Percentiles rank a stretch among this genome's conserved stretches.
Evolutionary conservation across 805 yeast genomes (phyloP).

Genomic region (Komagataella mondaviorum): DNA sequence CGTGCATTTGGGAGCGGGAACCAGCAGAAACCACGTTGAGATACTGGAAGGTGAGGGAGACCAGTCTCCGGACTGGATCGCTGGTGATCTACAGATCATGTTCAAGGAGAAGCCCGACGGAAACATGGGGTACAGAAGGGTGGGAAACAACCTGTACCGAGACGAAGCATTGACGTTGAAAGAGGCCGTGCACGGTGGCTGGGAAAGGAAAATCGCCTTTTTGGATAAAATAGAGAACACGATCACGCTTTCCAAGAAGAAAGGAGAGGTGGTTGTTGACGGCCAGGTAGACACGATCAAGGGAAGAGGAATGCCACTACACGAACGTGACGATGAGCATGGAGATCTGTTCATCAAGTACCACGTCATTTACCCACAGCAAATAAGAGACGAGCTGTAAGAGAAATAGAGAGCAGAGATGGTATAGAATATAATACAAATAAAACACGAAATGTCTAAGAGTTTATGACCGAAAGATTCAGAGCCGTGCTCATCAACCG

Average conservation of each 20-base stretch:
- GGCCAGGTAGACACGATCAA: slow-evolving; percentile 63
- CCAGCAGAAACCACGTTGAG: slow-evolving; percentile 43
- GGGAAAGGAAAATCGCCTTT: slow-evolving; percentile 57
- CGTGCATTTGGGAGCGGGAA: slow-evolving; percentile 59
- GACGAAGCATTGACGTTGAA: slow-evolving; percentile 61
- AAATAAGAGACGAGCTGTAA: not conserved
- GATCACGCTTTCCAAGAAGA: slow-evolving; percentile 29
- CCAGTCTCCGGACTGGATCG: slow-evolving; percentile 63
- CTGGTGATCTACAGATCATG: slow-evolving; percentile 68
- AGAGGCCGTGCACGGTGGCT: slow-evolving; percentile 71
- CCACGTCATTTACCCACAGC: slow-evolving; percentile 26
- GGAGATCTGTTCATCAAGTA: slow-evolving; percentile 43
- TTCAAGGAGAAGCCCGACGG: slow-evolving; percentile 38
- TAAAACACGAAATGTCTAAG: slow-evolving; percentile 19
- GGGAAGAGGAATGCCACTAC: slow-evolving; percentile 81
- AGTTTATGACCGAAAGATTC: slow-evolving; percentile 40
- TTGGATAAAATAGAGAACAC: slow-evolving; percentile 46
- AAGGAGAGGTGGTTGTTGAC: slow-evolving; percentile 38
- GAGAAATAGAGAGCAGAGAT: not conserved
- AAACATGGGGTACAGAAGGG: slow-evolving; percentile 78
- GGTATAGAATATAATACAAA: not conserved
- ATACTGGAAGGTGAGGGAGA: slow-evolving; percentile 69
- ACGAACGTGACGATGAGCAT: slow-evolving; percentile 33
- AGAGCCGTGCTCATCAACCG: slow-evolving; percentile 29
- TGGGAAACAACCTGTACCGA: slow-evolving; percentile 61